Evolutionary conservation across 805 yeast species (phyloP), one percentile per base, ranked within the genome.

Genomic region (Wickerhamiella vanderwaltii): DNA sequence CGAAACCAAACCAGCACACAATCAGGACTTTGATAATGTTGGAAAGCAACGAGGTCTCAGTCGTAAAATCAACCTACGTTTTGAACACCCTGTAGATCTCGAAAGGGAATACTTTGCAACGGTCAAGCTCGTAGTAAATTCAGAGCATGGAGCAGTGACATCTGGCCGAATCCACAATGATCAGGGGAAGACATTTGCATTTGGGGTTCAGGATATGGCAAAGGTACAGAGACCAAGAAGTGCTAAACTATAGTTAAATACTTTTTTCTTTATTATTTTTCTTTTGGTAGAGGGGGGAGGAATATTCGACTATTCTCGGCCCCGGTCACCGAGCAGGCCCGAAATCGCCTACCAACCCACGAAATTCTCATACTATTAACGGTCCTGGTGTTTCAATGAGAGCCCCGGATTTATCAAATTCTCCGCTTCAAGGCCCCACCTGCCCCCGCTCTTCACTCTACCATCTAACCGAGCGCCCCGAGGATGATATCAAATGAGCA

Each of bases 171-270:
- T 57, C 39, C 34, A 31, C 33, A 54, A 49, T 40, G 36, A 38
- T 3, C 39, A 29, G 12, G 57, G 53, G 24, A 45, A 45, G 19
- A 22, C 48, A 1, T 46, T 45, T 16, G 55, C 47, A 9, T 23
- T 39, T 2, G 60, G 53, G 6, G 37, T 44, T 12, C 63, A 59
- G 42, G 63, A 59, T 35, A 50, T 55, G 43, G 54, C 55, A 45
- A 52, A 52, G 30, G 19, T 38, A 9, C 12, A 24, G 11, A 24
- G 12, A 24, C 28, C 9, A 12, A 12, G 9, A 12, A 9, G 12
- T 9, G 12, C 11, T 12, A 24, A 24, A 12, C 11, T 20, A 24
- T 19, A 9, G 9, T n/a, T 28, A 28, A 28, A 16, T n/a, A n/a
- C n/a, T n/a, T n/a, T n/a, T n/a, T n/a, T n/a, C n/a, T n/a, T n/a